Percentiles rank a stretch among this genome's conserved stretches.
These are phyloP conservation scores for Arctium lappa DNA, from an alignment of 129 eudicot genomes.

Conservation along the genomic window DNA sequence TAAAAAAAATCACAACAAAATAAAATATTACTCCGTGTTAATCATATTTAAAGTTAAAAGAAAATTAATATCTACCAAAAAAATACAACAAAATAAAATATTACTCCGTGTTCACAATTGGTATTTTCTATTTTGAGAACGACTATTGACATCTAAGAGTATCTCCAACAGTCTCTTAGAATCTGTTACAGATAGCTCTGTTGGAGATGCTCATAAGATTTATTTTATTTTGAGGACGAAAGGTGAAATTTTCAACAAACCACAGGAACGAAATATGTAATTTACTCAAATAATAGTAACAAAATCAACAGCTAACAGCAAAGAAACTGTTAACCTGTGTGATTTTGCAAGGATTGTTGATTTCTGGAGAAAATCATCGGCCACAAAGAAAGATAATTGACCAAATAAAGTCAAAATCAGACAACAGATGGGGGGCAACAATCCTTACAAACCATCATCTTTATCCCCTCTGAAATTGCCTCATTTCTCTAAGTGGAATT, in stretches of 20 bases:
- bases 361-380: conserved; percentile 3
- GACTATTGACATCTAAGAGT: too few relatives aligned
- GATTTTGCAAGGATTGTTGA: background rate
- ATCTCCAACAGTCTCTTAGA: background rate
- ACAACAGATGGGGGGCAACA: background rate
- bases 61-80: too few relatives aligned
- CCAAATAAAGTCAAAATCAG: conserved; percentile 13
- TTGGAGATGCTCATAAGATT: background rate
- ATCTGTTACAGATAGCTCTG: background rate
- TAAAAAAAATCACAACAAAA: too few relatives aligned
- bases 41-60: too few relatives aligned
- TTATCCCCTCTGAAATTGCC: background rate
- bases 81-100: too few relatives aligned
- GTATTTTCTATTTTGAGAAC: too few relatives aligned
- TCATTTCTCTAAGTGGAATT: conserved; percentile 4
- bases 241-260: background rate
- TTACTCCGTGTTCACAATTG: too few relatives aligned
- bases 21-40: too few relatives aligned
- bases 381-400: background rate
- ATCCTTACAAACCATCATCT: background rate
- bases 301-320: background rate
- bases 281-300: background rate
- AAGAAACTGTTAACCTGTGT: background rate
- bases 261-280: background rate
- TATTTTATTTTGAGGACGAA: background rate